Conservation (phyloP, 306 rosid genomes). For the Chamaecrista fasciculata region DNA sequence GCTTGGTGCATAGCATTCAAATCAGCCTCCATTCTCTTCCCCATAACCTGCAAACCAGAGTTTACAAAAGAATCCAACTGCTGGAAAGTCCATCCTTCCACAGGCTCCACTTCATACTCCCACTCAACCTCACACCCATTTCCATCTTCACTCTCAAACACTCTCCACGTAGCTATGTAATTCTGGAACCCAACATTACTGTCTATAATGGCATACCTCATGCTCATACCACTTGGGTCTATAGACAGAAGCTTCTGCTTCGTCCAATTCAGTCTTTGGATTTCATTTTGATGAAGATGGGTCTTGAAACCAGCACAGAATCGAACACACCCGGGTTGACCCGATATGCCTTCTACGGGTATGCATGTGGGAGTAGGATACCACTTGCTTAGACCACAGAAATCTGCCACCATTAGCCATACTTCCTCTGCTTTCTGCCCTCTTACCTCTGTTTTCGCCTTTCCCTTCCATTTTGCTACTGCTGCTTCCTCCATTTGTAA, state of each 20-base stretch:
- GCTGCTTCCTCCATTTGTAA: too few relatives aligned
- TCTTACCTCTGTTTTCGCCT: slow-evolving; percentile 33
- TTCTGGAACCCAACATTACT: slow-evolving; percentile 58
- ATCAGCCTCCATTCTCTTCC: slow-evolving; percentile 49
- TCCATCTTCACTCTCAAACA: slow-evolving; percentile 12
- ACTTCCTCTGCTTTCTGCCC: slow-evolving; percentile 40
- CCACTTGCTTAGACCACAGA: slow-evolving; percentile 59
- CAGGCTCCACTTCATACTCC: slow-evolving; percentile 58
- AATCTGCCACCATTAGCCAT: slow-evolving; percentile 62
- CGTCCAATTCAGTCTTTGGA: slow-evolving; percentile 62
- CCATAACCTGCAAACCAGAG: slow-evolving; percentile 51
- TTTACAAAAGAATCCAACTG: slow-evolving; percentile 41
- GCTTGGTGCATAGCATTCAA: slow-evolving; percentile 36
- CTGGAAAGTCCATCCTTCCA: slow-evolving; percentile 47
- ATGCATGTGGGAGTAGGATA: slow-evolving; percentile 52
- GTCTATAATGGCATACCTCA: slow-evolving; percentile 41
- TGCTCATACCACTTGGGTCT: slow-evolving; percentile 27
- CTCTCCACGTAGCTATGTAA: slow-evolving; percentile 36
- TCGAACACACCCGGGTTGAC: slow-evolving; percentile 51
- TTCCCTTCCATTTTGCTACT: slow-evolving; percentile 48
- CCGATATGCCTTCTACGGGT: slow-evolving; percentile 48
- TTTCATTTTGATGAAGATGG: slow-evolving; percentile 33
- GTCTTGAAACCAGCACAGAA: slow-evolving; percentile 66
- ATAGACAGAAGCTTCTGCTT: slow-evolving; percentile 51
- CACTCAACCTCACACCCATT: slow-evolving; percentile 48